phyloP scores from a whole-genome alignment of 345 rosid genomes.

The Citrus trifoliata region DNA sequence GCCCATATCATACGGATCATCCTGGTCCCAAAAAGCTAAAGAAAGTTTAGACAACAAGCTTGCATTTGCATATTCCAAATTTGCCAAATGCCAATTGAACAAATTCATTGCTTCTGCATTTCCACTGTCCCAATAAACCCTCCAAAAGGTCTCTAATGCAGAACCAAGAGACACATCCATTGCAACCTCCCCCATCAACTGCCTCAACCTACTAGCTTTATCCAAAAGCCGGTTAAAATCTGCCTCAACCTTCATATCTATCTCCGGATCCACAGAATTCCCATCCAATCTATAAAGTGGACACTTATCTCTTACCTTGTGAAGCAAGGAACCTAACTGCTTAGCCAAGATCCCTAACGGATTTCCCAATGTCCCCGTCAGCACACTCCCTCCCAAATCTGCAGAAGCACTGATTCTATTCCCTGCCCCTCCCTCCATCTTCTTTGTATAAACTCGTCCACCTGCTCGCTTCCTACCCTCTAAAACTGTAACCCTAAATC shows the following conservation, averaged over 20 bases:
- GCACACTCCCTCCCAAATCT: conserved; percentile 96
- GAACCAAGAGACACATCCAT: conserved; percentile 91
- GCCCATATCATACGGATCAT: conserved; percentile 98
- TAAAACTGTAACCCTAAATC: conserved; percentile 82
- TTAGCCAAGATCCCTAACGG: conserved; percentile 86
- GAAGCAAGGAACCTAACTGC: conserved; percentile 69
- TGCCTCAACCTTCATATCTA: conserved; percentile 81
- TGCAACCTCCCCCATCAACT: conserved; percentile 92
- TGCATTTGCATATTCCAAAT: conserved; percentile 96
- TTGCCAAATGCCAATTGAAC: conserved; percentile 97
- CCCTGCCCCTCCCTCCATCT: conserved; percentile 91
- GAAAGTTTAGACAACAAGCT: conserved; percentile 90
- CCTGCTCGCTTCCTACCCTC: conserved; percentile 99
- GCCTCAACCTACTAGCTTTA: conserved; percentile 85
- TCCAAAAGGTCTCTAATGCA: conserved; percentile 84
- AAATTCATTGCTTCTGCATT: conserved; percentile 71
- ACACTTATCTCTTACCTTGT: conserved; percentile 93
- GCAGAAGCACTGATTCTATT: conserved; percentile 69
- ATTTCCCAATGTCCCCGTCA: conserved; percentile 93
- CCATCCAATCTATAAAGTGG: conserved; percentile 84
- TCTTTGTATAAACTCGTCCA: conserved; percentile 92
- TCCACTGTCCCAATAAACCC: conserved; percentile 58
- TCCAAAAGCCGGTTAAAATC: conserved; percentile 84
- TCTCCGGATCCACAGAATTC: conserved; percentile 64
- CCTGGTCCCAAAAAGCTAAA: conserved; percentile 98